A percentile compares a stretch with the other conserved stretches of the same genome.
phyloP scores from a whole-genome alignment of 345 rosid genomes.

The Populus ilicifolia region DNA sequence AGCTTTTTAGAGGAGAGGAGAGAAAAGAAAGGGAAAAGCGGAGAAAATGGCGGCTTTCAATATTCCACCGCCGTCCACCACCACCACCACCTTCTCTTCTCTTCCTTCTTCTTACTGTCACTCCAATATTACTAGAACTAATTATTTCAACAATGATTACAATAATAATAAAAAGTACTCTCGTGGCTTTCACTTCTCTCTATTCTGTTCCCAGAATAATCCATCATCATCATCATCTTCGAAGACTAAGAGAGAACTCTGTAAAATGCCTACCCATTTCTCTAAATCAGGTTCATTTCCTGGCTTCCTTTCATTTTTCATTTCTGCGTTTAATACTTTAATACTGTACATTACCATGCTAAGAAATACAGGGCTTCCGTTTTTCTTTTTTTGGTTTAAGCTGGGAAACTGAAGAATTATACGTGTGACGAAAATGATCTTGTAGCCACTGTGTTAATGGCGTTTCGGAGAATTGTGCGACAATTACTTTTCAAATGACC shows the following conservation, averaged over 20 bases:
- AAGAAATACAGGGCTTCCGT: too few relatives aligned
- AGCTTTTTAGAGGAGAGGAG: neutral
- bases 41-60: slow-evolving; percentile 39
- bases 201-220: slow-evolving; percentile 17
- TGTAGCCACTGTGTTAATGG: neutral
- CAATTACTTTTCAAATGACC: too few relatives aligned
- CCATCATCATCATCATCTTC: slow-evolving; percentile 5
- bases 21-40: neutral
- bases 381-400: too few relatives aligned
- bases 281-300: slow-evolving; percentile 39
- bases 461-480: neutral
- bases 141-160: neutral
- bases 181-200: slow-evolving; percentile 7
- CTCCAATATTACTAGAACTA: neutral
- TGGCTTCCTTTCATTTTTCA: neutral
- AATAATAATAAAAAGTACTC: neutral
- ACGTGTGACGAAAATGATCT: neutral
- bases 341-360: neutral
- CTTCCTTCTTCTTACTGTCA: neutral
- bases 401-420: neutral
- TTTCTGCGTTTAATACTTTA: neutral
- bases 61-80: slow-evolving; percentile 33
- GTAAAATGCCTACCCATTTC: slow-evolving; percentile 29
- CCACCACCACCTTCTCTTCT: neutral
- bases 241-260: slow-evolving; percentile 14